phyloP scores from a whole-genome alignment of 768 basidiomycete genomes.

The Dioszegia aurantiaca region DNA sequence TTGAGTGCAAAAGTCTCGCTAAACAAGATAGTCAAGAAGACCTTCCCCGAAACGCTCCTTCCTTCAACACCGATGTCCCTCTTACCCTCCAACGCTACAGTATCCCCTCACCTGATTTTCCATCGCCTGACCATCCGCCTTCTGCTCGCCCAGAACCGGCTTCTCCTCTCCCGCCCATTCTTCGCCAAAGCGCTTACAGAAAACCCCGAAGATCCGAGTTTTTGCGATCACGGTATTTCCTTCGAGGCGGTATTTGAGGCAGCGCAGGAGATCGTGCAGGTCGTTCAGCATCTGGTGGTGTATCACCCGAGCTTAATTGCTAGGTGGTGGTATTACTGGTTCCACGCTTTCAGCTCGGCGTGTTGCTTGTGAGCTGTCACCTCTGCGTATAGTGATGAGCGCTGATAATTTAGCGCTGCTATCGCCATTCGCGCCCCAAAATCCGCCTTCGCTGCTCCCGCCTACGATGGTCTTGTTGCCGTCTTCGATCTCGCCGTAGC shows the following conservation, averaged over 20 bases:
- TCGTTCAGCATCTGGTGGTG: constrained; percentile 47
- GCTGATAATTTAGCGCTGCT: constrained; percentile 28
- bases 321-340: constrained; percentile 46
- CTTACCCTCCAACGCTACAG: constrained; percentile 34
- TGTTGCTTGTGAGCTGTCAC: constrained; percentile 44
- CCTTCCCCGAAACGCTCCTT: constrained; percentile 38
- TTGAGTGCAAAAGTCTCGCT: not conserved
- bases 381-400: not conserved
- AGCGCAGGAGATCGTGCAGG: constrained; percentile 47
- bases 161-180: constrained; percentile 47
- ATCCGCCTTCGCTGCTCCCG: constrained; percentile 46
- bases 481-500: constrained; percentile 49
- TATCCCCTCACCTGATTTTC: constrained; percentile 49
- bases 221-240: constrained; percentile 29
- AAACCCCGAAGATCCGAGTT: constrained; percentile 42
- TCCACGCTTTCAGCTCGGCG: constrained; percentile 47
- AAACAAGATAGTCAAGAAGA: constrained; percentile 36
- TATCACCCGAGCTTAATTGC: constrained; percentile 49
- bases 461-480: constrained; percentile 44
- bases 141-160: constrained; percentile 42
- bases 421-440: constrained; percentile 45
- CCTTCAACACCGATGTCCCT: constrained; percentile 34
- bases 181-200: constrained; percentile 45
- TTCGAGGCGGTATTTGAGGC: constrained; percentile 47
- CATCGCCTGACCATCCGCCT: constrained; percentile 48